phyloP scores from a whole-genome alignment of 768 basidiomycete species.

The Pleurotus tuber-regium region DNA sequence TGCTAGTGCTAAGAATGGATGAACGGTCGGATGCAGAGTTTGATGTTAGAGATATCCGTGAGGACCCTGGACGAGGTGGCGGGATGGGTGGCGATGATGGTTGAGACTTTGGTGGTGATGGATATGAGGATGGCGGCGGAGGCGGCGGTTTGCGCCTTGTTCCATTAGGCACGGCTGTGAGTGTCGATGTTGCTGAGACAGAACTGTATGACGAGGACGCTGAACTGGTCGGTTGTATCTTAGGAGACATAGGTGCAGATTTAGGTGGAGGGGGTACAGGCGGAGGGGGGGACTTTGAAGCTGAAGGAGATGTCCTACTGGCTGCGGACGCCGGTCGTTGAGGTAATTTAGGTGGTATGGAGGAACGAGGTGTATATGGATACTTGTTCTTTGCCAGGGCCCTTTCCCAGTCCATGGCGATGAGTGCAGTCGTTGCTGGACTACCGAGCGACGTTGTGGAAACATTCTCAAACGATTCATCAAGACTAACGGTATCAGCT shows the following conservation, averaged over 20 bases:
- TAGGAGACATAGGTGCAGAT: conserved; percentile 13
- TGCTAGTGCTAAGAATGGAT: conserved; percentile 55
- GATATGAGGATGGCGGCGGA: conserved; percentile 20
- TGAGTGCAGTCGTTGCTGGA: conserved; percentile 43
- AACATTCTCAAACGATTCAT: conserved; percentile 72
- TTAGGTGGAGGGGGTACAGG: conserved; percentile 8
- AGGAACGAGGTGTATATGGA: conserved; percentile 19
- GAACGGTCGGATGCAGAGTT: conserved; percentile 55
- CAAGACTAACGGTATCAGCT: conserved; percentile 53
- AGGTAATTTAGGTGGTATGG: conserved; percentile 45
- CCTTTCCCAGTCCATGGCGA: conserved; percentile 50
- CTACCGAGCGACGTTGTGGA: conserved; percentile 53
- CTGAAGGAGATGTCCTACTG: conserved; percentile 13
- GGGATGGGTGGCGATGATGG: conserved; percentile 19
- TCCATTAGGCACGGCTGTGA: conserved; percentile 1
- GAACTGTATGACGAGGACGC: conserved; percentile 19
- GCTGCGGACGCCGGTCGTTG: conserved; percentile 33
- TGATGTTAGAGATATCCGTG: conserved; percentile 28
- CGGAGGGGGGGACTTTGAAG: not conserved
- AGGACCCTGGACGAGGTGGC: conserved; percentile 21
- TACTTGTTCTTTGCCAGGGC: conserved; percentile 27
- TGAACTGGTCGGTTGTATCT: conserved; percentile 6
- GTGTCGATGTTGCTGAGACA: conserved; percentile 7
- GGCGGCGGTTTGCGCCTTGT: conserved; percentile 15
- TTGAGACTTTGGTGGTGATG: conserved; percentile 26